Evolutionary conservation across 164 flowering plant species (phyloP).

Genomic region (Magnolia changhungtana): DNA sequence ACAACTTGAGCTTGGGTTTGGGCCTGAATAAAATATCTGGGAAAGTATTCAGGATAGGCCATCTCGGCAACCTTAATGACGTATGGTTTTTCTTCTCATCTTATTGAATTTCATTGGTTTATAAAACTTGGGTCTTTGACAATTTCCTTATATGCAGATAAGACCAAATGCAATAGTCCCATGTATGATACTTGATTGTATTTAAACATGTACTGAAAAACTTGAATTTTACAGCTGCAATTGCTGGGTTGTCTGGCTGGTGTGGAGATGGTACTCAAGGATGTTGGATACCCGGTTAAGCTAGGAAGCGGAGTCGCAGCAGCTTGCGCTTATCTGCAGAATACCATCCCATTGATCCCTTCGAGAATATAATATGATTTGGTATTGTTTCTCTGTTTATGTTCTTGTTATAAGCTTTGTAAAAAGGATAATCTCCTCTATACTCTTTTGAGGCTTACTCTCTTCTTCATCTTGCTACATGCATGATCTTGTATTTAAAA

Average conservation of each 20-base stretch:
- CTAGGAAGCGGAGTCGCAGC: constrained; percentile 93
- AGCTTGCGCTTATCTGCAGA: constrained; percentile 74
- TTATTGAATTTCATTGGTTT: not conserved
- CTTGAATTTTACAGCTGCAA: constrained; percentile 58
- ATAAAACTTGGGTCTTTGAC: not conserved
- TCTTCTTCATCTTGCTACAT: constrained; percentile 7
- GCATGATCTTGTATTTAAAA: constrained; percentile 16
- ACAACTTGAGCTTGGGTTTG: constrained; percentile 89
- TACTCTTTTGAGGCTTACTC: constrained; percentile 25
- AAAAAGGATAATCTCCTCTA: constrained; percentile 19
- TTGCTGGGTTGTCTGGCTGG: constrained; percentile 90
- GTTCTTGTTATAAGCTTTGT: constrained; percentile 13
- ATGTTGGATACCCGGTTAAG: constrained; percentile 89
- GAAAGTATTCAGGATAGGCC: constrained; percentile 97
- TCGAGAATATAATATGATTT: constrained; percentile 61
- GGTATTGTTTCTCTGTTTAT: constrained; percentile 10
- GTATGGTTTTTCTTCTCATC: constrained; percentile 26
- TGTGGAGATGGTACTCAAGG: constrained; percentile 94
- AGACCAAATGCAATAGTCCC: not conserved
- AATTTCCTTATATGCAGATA: too few species aligned
- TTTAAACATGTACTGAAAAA: not conserved
- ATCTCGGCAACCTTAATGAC: constrained; percentile 93
- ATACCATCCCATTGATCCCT: constrained; percentile 67
- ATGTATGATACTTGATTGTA: not conserved
- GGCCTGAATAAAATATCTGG: constrained; percentile 98